Base-by-base conservation (phyloP, 108 stramenopile genomes). In the Schizochytrium sp. region DNA sequence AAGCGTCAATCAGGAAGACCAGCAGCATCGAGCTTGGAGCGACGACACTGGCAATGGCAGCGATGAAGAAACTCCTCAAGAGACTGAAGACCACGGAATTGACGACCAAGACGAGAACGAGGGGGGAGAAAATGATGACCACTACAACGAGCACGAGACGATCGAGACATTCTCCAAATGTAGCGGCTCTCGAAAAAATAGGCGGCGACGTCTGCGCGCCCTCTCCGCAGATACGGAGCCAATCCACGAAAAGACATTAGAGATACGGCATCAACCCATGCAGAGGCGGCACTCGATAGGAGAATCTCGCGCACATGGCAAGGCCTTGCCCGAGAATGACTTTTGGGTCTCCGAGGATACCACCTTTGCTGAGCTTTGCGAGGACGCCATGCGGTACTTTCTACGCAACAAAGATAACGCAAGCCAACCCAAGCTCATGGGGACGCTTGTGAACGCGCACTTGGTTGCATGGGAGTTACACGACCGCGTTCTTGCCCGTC, bases 261-360 rank as follows among this genome's bases (percentile, higher is more conserved):
- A 23, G 34, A 12, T 69, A 4, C 63, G 41, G 63, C 63, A 8
- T 23, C 63, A 41, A 69, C 25, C 21, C 14, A 28, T 2, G 18
- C 63, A 23, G 34, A 28, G 12, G 10, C 25, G 63, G 63, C 10
- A 63, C 60, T 88, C 90, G 14, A 60, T 89, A 57, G 93, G 92
- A 5, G 88, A 92, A 69, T 88, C 91, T 44, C 91, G 92, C 0
- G 87, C 88, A 21, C 92, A 95, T 5, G 95, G 96, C 88, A 89
- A 90, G 45, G 57, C 91, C 25, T 57, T 93, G 28, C 87, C 95
- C 25, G 94, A 95, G 90, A 95, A 95, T 88, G 96, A 96, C 58
- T 90, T 96, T 34, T 96, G 96, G 96, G 91, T 89, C 1, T 93
- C 94, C 23, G 88, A 91, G 58, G 95, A 94, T 76, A 83, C 76